Conservation (phyloP, 2,329 filamentous ascomycete species). For the Conoideocrella luteorostrata region DNA sequence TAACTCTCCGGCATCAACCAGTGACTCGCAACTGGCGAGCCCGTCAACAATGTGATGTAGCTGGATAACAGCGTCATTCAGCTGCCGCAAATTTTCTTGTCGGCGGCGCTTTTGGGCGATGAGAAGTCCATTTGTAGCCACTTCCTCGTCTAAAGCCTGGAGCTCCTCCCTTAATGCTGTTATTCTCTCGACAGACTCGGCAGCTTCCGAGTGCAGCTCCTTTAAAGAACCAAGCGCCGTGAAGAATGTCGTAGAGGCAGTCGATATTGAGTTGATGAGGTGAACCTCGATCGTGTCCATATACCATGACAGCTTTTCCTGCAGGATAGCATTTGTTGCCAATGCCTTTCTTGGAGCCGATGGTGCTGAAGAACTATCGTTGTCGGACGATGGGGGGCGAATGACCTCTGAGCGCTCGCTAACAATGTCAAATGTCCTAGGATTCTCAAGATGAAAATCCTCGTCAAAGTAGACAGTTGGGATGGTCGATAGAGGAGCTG, state of each 20-base stretch:
- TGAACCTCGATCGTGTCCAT: conserved; percentile 99
- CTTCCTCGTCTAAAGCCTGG: conserved; percentile 73
- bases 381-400: conserved; percentile 51
- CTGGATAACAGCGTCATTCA: conserved; percentile 78
- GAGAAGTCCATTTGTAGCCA: conserved; percentile 77
- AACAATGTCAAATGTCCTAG: conserved; percentile 90
- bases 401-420: conserved; percentile 96
- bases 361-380: conserved; percentile 52
- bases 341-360: conserved; percentile 70
- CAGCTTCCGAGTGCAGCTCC: conserved; percentile 85
- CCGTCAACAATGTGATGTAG: conserved; percentile 71
- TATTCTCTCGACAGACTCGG: conserved; percentile 84
- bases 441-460: conserved; percentile 91
- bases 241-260: conserved; percentile 93
- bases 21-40: conserved; percentile 67
- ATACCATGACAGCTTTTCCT: conserved; percentile 98
- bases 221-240: conserved; percentile 85
- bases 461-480: conserved; percentile 92
- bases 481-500: conserved; percentile 85
- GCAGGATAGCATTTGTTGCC: conserved; percentile 92
- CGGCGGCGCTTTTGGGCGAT: conserved; percentile 77
- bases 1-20: conserved; percentile 78
- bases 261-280: conserved; percentile 91
- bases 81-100: conserved; percentile 74
- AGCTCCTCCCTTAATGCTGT: conserved; percentile 75